These are phyloP conservation scores for Venturia oleaginea DNA, from an alignment of 2,329 filamentous ascomycete species.

Conservation along the genomic window DNA sequence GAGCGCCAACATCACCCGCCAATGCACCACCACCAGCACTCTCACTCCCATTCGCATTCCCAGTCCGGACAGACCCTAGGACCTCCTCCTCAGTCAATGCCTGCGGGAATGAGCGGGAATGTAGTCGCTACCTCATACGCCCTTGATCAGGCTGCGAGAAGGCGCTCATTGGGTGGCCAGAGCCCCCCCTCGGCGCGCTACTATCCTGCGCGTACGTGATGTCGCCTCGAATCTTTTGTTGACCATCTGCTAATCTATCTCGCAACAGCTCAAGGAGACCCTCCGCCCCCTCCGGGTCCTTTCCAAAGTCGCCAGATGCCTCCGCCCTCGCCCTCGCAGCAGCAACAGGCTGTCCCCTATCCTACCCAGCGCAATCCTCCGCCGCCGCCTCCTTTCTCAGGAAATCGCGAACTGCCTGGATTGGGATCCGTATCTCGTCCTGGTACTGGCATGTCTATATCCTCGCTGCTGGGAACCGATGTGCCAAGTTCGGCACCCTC, in stretches of 20 bases:
- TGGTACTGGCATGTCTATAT: slow-evolving; percentile 63
- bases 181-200: slow-evolving; percentile 20
- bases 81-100: slow-evolving; percentile 17
- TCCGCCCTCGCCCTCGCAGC: slow-evolving; percentile 40
- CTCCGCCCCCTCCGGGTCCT: slow-evolving; percentile 31
- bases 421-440: slow-evolving; percentile 45
- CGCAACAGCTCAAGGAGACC: slow-evolving; percentile 23
- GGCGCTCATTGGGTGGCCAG: slow-evolving; percentile 34
- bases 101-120: neutral
- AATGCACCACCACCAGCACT: slow-evolving; percentile 15
- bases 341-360: slow-evolving; percentile 27
- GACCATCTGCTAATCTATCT: slow-evolving; percentile 3
- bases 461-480: slow-evolving; percentile 54
- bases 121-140: slow-evolving; percentile 21
- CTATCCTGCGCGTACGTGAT: slow-evolving; percentile 12
- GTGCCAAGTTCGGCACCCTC: slow-evolving; percentile 28
- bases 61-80: slow-evolving; percentile 11
- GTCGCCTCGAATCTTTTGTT: neutral
- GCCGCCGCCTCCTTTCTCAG: slow-evolving; percentile 36
- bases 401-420: slow-evolving; percentile 46
- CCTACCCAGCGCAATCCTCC: slow-evolving; percentile 35
- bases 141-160: slow-evolving; percentile 32
- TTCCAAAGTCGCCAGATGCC: slow-evolving; percentile 39
- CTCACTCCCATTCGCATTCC: slow-evolving; percentile 7
- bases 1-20: neutral